Conservation (phyloP, 129 eudicot species). For the Calendula officinalis region DNA sequence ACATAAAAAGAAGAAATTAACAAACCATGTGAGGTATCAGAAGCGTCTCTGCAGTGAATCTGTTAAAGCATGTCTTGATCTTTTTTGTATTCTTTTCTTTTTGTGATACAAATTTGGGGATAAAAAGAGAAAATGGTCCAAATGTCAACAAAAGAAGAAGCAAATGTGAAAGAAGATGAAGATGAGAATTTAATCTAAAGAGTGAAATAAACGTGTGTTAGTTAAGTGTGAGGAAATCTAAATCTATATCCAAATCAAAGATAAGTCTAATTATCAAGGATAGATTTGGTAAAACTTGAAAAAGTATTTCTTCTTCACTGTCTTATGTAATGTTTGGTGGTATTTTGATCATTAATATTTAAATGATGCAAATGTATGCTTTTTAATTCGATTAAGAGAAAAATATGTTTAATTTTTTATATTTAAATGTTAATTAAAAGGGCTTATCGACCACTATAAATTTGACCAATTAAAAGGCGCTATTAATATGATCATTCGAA, state of each 20-base stretch:
- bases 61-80: not conserved
- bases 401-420: too few species aligned
- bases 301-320: not conserved
- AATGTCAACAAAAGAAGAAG: not conserved
- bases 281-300: conserved; percentile 25
- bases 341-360: too few species aligned
- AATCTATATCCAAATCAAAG: conserved; percentile 23
- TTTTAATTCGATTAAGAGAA: too few species aligned
- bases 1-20: conserved; percentile 12
- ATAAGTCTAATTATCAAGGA: conserved; percentile 28
- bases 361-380: too few species aligned
- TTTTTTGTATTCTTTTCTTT: too few species aligned
- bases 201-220: conserved; percentile 21
- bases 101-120: conserved; percentile 3
- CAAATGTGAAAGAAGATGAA: conserved; percentile 3
- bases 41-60: conserved; percentile 12
- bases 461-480: too few species aligned
- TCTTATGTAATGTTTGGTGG: too few species aligned
- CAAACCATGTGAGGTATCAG: conserved; percentile 43
- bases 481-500: too few species aligned
- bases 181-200: conserved; percentile 34
- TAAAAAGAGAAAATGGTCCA: conserved; percentile 23
- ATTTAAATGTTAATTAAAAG: too few species aligned
- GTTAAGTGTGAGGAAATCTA: conserved; percentile 18
- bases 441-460: too few species aligned